Evolutionary conservation across 441 rosid species (phyloP).

Genomic region (Capsella rubella): DNA sequence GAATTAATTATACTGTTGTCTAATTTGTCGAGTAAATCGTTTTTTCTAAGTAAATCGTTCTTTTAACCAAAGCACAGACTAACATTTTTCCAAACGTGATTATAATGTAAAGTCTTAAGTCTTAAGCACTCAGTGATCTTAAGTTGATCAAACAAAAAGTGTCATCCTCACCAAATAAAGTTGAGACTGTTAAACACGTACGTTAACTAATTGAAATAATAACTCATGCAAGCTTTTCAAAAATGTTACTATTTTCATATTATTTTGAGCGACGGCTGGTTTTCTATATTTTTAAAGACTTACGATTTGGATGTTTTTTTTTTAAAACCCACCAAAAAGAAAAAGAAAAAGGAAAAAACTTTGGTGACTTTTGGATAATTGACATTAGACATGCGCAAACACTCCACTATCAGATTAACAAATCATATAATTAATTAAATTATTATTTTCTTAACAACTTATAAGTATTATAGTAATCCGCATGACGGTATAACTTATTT

Average conservation of each 20-base stretch:
- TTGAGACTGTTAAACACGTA: too few relatives aligned
- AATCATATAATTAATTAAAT: not conserved
- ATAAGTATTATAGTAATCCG: not conserved
- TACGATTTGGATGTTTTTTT: too few relatives aligned
- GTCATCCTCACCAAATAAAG: too few relatives aligned
- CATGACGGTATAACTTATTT: not conserved
- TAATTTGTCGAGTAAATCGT: not conserved
- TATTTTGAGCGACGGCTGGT: too few relatives aligned
- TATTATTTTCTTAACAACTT: not conserved
- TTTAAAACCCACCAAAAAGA: too few relatives aligned
- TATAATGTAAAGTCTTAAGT: not conserved
- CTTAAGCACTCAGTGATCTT: not conserved
- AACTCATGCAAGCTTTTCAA: too few relatives aligned
- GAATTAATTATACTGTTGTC: not conserved
- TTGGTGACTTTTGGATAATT: too few relatives aligned
- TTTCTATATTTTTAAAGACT: too few relatives aligned
- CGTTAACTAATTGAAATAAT: too few relatives aligned
- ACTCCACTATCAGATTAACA: slow-evolving; percentile 30
- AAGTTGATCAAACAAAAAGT: too few relatives aligned
- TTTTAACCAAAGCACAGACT: not conserved
- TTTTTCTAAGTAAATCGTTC: not conserved
- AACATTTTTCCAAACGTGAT: not conserved
- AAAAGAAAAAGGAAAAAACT: too few relatives aligned
- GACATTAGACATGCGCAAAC: slow-evolving; percentile 40
- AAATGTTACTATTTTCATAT: too few relatives aligned